phyloP scores from a whole-genome alignment of 1,284 basidiomycete genomes.

The Puccinia hordei region DNA sequence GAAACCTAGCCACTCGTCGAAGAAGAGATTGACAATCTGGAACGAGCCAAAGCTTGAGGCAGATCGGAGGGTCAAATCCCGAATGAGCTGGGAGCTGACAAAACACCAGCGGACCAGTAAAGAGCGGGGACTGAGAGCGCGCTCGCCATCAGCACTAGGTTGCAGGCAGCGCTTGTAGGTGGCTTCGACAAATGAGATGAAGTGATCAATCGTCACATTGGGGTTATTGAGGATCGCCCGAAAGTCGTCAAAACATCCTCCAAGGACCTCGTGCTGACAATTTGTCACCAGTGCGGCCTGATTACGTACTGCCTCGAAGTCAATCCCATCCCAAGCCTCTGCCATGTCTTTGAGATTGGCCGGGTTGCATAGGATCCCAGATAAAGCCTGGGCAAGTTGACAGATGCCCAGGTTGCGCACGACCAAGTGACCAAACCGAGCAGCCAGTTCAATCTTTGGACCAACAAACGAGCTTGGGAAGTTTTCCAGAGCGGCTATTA shows the following conservation, averaged over 20 bases:
- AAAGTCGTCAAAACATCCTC: constrained; percentile 80
- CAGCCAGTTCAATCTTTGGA: constrained; percentile 82
- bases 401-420: constrained; percentile 85
- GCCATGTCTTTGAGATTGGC: constrained; percentile 81
- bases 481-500: constrained; percentile 73
- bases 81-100: constrained; percentile 84
- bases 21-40: constrained; percentile 82
- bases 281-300: constrained; percentile 87
- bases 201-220: constrained; percentile 73
- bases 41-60: constrained; percentile 85
- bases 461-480: constrained; percentile 86
- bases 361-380: constrained; percentile 78
- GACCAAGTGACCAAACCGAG: constrained; percentile 81
- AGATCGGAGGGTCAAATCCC: constrained; percentile 81
- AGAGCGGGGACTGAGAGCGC: constrained; percentile 52
- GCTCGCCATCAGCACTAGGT: constrained; percentile 64
- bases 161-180: constrained; percentile 81
- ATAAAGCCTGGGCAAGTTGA: constrained; percentile 80
- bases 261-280: constrained; percentile 80
- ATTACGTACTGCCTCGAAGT: constrained; percentile 84
- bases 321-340: constrained; percentile 78
- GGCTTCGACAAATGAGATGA: constrained; percentile 81
- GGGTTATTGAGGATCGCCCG: constrained; percentile 72
- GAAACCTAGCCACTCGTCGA: constrained; percentile 85
- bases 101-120: constrained; percentile 74